These are phyloP conservation scores for Claviceps capensis DNA, from an alignment of 2,329 filamentous ascomycete species.

Conservation along the genomic window DNA sequence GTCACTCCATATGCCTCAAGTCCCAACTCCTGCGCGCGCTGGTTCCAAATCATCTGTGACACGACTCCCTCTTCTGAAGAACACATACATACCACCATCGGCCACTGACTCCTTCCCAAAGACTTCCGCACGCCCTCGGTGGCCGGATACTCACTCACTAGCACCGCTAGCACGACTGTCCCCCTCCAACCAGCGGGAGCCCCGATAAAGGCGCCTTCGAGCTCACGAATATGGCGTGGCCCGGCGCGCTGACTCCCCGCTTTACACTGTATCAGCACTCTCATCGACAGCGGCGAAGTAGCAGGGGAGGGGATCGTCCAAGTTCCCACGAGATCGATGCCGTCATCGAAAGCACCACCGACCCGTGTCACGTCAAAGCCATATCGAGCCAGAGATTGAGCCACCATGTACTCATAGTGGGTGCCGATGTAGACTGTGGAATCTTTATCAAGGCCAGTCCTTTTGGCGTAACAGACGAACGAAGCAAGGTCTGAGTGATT, in stretches of 20 bases:
- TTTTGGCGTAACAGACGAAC: slow-evolving; percentile 51
- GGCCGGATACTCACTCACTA: slow-evolving; percentile 55
- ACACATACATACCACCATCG: slow-evolving; percentile 58
- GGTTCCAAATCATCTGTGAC: slow-evolving; percentile 62
- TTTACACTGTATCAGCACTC: slow-evolving; percentile 56
- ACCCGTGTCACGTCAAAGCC: slow-evolving; percentile 53
- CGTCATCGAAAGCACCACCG: slow-evolving; percentile 53
- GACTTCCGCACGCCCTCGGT: slow-evolving; percentile 69
- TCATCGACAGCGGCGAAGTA: slow-evolving; percentile 20
- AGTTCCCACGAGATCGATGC: slow-evolving; percentile 60
- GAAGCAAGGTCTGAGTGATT: slow-evolving; percentile 50
- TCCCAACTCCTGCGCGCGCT: slow-evolving; percentile 44
- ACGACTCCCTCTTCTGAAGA: slow-evolving; percentile 44
- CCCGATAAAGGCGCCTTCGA: slow-evolving; percentile 64
- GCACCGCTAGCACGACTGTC: slow-evolving; percentile 50
- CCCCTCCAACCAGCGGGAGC: slow-evolving; percentile 62
- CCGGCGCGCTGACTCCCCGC: slow-evolving; percentile 35
- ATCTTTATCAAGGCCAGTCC: slow-evolving; percentile 36
- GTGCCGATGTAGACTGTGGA: slow-evolving; percentile 58
- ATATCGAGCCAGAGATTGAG: slow-evolving; percentile 38
- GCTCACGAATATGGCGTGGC: slow-evolving; percentile 54
- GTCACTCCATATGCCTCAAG: slow-evolving; percentile 45
- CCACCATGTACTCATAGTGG: slow-evolving; percentile 61
- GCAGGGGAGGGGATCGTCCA: slow-evolving; percentile 41
- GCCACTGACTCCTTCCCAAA: slow-evolving; percentile 50